Conservation (phyloP, 2,329 filamentous ascomycete species). For the Nemania diffusa region DNA sequence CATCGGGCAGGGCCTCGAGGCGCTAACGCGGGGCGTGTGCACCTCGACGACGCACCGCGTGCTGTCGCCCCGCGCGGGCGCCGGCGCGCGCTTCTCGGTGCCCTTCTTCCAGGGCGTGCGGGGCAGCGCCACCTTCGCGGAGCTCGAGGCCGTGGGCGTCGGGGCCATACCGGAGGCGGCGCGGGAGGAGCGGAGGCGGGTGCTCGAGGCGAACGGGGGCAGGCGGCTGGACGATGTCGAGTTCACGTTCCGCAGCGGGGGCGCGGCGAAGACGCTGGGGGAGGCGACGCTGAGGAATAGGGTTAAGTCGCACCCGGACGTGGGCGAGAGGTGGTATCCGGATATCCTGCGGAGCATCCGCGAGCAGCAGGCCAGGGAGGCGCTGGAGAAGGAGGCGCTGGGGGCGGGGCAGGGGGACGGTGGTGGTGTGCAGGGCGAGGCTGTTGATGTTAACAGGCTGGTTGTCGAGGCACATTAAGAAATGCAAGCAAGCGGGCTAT, state of each 20-base stretch:
- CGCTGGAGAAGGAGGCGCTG: conserved; percentile 43
- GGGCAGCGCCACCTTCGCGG: conserved; percentile 81
- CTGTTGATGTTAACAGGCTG: conserved; percentile 40
- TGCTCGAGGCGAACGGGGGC: conserved; percentile 65
- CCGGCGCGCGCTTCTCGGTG: conserved; percentile 79
- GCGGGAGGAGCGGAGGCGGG: conserved; percentile 67
- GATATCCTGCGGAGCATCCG: conserved; percentile 68
- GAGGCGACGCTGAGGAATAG: conserved; percentile 87
- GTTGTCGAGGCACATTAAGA: conserved; percentile 54
- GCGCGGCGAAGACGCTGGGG: conserved; percentile 74
- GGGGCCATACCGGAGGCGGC: conserved; percentile 70
- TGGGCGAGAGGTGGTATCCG: conserved; percentile 83
- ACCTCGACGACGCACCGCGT: conserved; percentile 85
- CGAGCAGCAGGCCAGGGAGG: conserved; percentile 64
- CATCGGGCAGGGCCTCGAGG: conserved; percentile 88
- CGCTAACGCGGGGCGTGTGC: conserved; percentile 84
- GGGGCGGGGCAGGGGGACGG: conserved; percentile 1
- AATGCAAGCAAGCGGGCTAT: conserved; percentile 8
- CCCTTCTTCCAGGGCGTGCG: conserved; percentile 91
- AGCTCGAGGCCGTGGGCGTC: conserved; percentile 72
- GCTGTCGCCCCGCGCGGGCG: conserved; percentile 74
- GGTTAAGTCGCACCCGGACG: conserved; percentile 87
- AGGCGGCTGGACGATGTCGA: conserved; percentile 78
- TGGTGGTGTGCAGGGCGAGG: conserved; percentile 18
- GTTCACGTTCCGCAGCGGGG: conserved; percentile 82